Evolutionary conservation across 768 basidiomycete genomes (phyloP).

Genomic region (Collybiopsis luxurians): DNA sequence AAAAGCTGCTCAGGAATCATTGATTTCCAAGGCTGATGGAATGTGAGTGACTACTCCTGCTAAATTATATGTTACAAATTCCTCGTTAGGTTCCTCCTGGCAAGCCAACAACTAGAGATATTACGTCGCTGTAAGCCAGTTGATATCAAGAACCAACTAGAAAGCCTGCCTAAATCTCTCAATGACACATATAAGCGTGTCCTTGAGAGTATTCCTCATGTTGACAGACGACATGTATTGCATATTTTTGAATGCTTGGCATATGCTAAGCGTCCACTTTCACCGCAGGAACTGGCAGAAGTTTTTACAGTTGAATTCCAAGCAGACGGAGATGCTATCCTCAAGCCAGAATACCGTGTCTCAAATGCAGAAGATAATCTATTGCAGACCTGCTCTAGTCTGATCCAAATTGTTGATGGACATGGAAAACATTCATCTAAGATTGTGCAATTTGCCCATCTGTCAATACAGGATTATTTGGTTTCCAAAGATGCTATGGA

Average conservation of each 20-base stretch:
- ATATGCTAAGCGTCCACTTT: background rate
- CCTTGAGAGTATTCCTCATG: background rate
- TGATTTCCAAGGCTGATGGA: background rate
- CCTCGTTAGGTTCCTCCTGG: too few relatives aligned
- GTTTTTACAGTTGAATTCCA: background rate
- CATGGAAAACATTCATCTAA: too few relatives aligned
- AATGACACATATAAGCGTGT: background rate
- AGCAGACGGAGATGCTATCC: background rate
- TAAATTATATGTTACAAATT: background rate
- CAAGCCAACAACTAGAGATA: too few relatives aligned
- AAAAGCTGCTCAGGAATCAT: background rate
- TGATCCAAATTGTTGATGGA: too few relatives aligned
- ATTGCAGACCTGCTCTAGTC: too few relatives aligned
- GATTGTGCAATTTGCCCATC: too few relatives aligned
- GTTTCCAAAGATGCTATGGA: too few relatives aligned
- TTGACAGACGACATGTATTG: background rate
- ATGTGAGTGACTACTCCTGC: background rate
- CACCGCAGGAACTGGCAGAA: background rate
- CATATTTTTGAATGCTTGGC: too few relatives aligned
- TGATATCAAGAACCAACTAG: too few relatives aligned
- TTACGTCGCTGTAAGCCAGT: too few relatives aligned
- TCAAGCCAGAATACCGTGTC: background rate
- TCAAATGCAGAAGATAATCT: background rate
- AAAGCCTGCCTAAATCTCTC: background rate
- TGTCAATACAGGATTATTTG: too few relatives aligned